Evolutionary conservation across 441 rosid genomes (phyloP), one percentile per base, ranked within the genome.

Genomic region (Flueggea neowawraea): DNA sequence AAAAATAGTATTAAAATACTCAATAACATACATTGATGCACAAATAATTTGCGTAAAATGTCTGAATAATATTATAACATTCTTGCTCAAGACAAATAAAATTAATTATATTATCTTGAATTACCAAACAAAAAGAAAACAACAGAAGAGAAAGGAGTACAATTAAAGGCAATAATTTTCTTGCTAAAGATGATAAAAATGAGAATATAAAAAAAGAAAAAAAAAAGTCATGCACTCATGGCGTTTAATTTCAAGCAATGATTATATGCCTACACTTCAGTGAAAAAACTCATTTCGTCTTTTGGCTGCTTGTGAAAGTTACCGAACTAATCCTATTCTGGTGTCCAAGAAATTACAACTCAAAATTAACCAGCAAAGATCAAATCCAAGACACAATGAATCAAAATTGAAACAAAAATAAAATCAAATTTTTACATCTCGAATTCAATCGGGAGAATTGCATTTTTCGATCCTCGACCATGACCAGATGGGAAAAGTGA

Each of bases 401-500:
- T 5, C 6, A 36, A 36, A 36, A 36, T 36, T 36, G 41, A 5
- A 36, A 57, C 49, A 39, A 62, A n/a, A 22, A 22, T 22, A 55
- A 66, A 28, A 44, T 54, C 55, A 57, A 47, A 43, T 52, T 60
- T 11, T 78, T 72, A 79, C 28, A 67, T 52, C 68, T 79, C 74
- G 62, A 73, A 77, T 59, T 76, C 75, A 55, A 75, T 54, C 9
- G 87, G 85, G 60, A 75, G 72, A 60, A 84, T 69, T n/a, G 82
- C 74, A 60, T 77, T 90, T 73, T 76, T 84, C 15, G 83, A 78
- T 67, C 75, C 69, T 70, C 67, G 64, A 61, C 53, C 72, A 32
- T 76, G 73, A 70, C 81, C 78, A 60, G 81, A 81, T 36, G 83
- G 75, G 72, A 79, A 77, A 50, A 80, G 74, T 10, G 85, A 82